Base-by-base conservation (phyloP, 2,329 filamentous ascomycete genomes). In the Aspergillaceae sp. region DNA sequence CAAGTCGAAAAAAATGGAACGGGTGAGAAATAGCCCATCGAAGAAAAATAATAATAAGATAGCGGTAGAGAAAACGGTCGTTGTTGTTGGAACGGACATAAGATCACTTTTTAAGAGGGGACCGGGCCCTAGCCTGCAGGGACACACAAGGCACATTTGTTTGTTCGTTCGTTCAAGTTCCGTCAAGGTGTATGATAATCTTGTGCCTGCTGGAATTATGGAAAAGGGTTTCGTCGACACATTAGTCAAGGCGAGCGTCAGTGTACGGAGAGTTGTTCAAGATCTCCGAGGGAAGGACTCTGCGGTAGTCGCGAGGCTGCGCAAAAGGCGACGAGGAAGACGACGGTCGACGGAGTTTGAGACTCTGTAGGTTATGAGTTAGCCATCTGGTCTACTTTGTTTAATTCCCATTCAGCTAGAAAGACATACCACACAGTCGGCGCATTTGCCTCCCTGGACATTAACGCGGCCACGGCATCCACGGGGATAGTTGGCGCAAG, bases 391-490 rank as follows among this genome's bases (percentile, higher is more conserved):
- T 8, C 8, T 36, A 11, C n/a, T 37, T 19, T 19, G 35, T 9
- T 6, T 32, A 1, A 32, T 1, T 19, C 19, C 19, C 19, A 19
- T 19, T 19, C 19, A 46, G 30, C 8, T 9, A 40, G 29, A 28
- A 48, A 5, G 10, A 68, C 70, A 50, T 66, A 73, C 70, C 51
- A 66, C 58, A 51, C 70, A 73, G 52, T 72, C 69, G 33, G 61
- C 51, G 55, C 70, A 73, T 55, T 69, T 72, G 32, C 60, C 65
- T 42, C 69, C 69, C 42, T 61, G 54, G 34, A 60, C 58, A 52
- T 72, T 72, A 49, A 64, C 68, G 48, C 70, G 69, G 50, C 70
- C 70, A 47, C 70, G 69, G 60, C 70, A 73, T 41, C 70, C 70
- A 43, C 70, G 69, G 46, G 69, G 67, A 47, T 72, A 70, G 53